Base-by-base conservation (phyloP, 805 yeast genomes). In the Wickerhamiella occidentalis region DNA sequence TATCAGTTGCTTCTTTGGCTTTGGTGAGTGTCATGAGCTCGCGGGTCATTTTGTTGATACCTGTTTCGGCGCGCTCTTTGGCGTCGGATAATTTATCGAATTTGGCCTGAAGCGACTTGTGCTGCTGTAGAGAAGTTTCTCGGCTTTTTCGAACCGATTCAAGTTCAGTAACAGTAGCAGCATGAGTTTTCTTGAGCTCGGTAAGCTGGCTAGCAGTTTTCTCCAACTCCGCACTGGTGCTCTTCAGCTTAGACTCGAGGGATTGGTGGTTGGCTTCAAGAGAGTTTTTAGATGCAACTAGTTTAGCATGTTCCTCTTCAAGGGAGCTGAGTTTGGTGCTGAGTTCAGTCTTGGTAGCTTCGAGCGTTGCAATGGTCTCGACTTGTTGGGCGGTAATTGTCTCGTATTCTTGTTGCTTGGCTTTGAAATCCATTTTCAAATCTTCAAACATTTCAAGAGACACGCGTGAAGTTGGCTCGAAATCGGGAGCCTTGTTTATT, bases 11-110 rank as follows among this genome's bases (percentile, higher is more conserved):
- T 1, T 74, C 77, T 51, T 79, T 80, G 29, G 77, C 78, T 49
- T 76, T 77, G 0, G 78, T 73, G 40, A 86, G 67, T 44, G 74
- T 74, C 63, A 85, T 76, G 26, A 88, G 67, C 55, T 88, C 97
- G 36, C 90, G 70, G 49, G 81, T 82, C 95, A 88, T 84, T 56
- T 86, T 87, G 61, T 87, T 87, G 47, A 88, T 80, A 3, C 95
- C 96, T 52, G 78, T 80, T 58, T 88, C 96, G 1, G 90, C 83
- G 54, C 75, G 80, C 22, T 71, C 70, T 56, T 78, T 81, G 11
- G 72, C 74, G 7, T 61, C 63, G 40, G 66, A 70, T 6, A 67
- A 49, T 1, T 59, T 52, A 3, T 59, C 60, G 13, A 72, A 56
- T 51, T 69, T 69, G 2, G 35, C 13, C 15, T 42, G 36, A 12